phyloP scores from a whole-genome alignment of 2,329 filamentous ascomycete genomes.

The Raffaelea arxii region DNA sequence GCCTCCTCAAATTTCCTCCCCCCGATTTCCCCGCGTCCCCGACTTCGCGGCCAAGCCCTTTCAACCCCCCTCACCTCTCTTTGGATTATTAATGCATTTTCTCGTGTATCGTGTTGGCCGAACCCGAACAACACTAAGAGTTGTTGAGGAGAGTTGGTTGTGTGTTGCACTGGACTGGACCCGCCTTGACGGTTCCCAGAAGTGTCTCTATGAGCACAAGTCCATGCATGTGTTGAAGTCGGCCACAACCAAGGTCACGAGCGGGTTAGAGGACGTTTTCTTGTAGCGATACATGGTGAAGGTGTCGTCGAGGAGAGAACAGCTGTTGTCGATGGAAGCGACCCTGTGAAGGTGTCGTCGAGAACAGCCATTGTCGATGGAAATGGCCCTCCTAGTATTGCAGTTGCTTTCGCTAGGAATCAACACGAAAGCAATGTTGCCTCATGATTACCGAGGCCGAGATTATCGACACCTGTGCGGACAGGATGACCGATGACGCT shows the following conservation, averaged over 20 bases:
- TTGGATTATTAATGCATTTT: no score
- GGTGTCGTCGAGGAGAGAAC: conserved; percentile 29
- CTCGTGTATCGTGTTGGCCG: no score
- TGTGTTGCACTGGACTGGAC: no score
- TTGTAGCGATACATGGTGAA: conserved; percentile 35
- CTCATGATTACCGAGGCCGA: conserved; percentile 26
- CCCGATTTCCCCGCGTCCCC: no score
- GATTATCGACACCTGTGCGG: conserved; percentile 31
- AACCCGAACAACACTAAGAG: no score
- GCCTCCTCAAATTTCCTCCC: no score
- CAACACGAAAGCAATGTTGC: background rate
- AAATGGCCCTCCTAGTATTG: no score
- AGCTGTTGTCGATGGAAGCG: conserved; percentile 28
- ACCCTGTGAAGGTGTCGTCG: conserved; percentile 18
- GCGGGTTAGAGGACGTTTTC: conserved; percentile 25
- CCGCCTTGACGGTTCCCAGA: no score
- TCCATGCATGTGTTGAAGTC: conserved; percentile 37
- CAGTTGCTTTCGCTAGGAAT: background rate
- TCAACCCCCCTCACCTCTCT: no score
- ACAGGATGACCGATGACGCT: conserved; percentile 35
- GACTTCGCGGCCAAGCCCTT: no score
- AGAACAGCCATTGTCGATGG: conserved; percentile 14
- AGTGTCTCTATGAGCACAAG: no score
- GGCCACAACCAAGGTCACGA: conserved; percentile 31
- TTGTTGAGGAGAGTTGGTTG: no score